These are phyloP conservation scores for Suhomyces pyralidae DNA, from an alignment of 805 yeast species.

Conservation along the genomic window DNA sequence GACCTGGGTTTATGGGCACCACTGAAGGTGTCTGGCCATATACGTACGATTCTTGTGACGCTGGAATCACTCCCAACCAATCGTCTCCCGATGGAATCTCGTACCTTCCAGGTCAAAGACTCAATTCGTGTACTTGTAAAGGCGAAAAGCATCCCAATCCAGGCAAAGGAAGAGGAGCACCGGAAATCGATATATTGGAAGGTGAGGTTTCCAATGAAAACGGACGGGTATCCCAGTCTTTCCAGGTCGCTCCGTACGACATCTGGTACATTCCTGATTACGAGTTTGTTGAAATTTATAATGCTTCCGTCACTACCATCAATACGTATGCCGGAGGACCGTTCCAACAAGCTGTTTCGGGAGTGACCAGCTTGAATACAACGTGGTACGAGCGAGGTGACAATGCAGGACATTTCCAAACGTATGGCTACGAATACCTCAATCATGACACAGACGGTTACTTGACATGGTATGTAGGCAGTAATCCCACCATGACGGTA, in stretches of 20 bases:
- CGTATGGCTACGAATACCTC: conserved; percentile 72
- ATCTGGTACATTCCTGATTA: conserved; percentile 94
- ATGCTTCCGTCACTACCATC: conserved; percentile 69
- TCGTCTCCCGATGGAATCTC: conserved; percentile 87
- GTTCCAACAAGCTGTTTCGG: conserved; percentile 89
- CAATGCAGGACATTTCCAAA: conserved; percentile 57
- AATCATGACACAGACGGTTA: conserved; percentile 70
- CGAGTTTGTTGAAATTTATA: conserved; percentile 69
- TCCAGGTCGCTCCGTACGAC: conserved; percentile 93
- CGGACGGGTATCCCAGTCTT: conserved; percentile 87
- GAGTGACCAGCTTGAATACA: conserved; percentile 69
- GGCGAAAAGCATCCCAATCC: conserved; percentile 84
- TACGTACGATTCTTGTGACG: conserved; percentile 81
- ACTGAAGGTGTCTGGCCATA: conserved; percentile 97
- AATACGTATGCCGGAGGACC: conserved; percentile 93
- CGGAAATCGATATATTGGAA: conserved; percentile 90
- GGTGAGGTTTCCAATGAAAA: conserved; percentile 57
- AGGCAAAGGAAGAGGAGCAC: conserved; percentile 91
- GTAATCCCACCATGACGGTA: conserved; percentile 69
- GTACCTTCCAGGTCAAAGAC: conserved; percentile 78
- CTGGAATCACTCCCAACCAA: conserved; percentile 93
- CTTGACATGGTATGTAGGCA: conserved; percentile 84
- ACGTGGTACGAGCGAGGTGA: conserved; percentile 78
- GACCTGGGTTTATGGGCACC: conserved; percentile 85
- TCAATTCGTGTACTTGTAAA: conserved; percentile 73